Percentiles rank a stretch among this genome's conserved stretches.
These are phyloP conservation scores for Cupressus sempervirens DNA, from an alignment of 75 land plant species.

Conservation along the genomic window DNA sequence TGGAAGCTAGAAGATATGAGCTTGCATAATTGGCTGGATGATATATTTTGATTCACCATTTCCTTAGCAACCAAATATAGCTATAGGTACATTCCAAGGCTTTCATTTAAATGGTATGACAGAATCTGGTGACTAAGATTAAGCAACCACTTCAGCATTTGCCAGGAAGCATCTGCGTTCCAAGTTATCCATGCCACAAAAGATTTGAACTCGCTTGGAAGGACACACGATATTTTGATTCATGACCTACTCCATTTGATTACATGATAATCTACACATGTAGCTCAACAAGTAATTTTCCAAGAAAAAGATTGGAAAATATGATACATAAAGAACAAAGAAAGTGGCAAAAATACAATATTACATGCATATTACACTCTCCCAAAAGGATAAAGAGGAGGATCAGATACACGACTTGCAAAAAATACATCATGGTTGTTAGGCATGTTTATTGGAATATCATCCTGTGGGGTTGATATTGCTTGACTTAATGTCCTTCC, in stretches of 20 bases:
- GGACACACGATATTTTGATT: not conserved
- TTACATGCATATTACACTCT: slow-evolving; percentile 31
- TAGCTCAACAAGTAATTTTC: too few relatives aligned
- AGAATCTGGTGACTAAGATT: not conserved
- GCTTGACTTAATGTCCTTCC: slow-evolving; percentile 28
- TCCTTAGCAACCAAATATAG: not conserved
- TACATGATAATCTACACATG: slow-evolving; percentile 1
- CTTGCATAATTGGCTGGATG: not conserved
- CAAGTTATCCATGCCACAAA: not conserved
- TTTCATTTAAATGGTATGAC: not conserved
- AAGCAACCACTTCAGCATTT: not conserved
- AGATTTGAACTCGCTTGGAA: not conserved
- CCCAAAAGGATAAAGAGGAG: slow-evolving; percentile 56
- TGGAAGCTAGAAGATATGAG: not conserved
- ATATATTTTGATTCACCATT: not conserved
- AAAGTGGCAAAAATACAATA: not conserved
- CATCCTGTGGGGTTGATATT: slow-evolving; percentile 24
- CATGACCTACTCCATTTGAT: not conserved
- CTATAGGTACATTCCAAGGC: not conserved
- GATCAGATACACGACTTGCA: slow-evolving; percentile 29
- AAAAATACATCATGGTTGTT: slow-evolving; percentile 19
- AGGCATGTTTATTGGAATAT: slow-evolving; percentile 24
- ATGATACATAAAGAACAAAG: slow-evolving; percentile 6
- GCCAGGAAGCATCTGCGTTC: not conserved
- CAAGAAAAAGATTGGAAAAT: not conserved